Evolutionary conservation across 495 filamentous ascomycete species (phyloP).

Genomic region (Aspergillus steynii): DNA sequence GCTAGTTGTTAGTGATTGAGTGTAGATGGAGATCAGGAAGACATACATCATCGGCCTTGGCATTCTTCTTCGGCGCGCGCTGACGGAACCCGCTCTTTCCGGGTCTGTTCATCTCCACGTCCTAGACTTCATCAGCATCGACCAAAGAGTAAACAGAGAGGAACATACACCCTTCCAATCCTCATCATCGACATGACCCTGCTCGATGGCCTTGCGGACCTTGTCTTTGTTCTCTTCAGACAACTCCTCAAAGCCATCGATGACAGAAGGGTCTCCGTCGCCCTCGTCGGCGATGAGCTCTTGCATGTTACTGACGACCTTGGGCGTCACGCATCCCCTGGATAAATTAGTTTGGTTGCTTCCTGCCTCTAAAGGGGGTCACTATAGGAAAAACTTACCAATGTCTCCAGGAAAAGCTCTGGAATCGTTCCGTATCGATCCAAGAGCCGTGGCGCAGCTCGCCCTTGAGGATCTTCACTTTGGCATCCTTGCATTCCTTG

Average conservation of each 20-base stretch:
- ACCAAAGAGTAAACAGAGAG: slow-evolving; percentile 10
- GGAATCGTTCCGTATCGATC: slow-evolving; percentile 52
- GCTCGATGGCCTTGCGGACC: slow-evolving; percentile 58
- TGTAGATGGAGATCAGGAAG: slow-evolving; percentile 10
- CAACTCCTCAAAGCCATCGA: slow-evolving; percentile 77
- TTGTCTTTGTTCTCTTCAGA: slow-evolving; percentile 61
- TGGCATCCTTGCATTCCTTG: slow-evolving; percentile 61
- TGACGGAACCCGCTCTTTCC: slow-evolving; percentile 61
- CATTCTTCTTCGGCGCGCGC: slow-evolving; percentile 45
- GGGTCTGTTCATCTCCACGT: slow-evolving; percentile 66
- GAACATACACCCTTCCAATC: slow-evolving; percentile 76
- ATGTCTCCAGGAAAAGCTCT: slow-evolving; percentile 69
- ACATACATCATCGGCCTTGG: slow-evolving; percentile 28
- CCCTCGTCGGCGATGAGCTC: slow-evolving; percentile 36
- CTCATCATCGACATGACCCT: slow-evolving; percentile 72
- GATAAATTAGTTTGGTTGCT: slow-evolving; percentile 3
- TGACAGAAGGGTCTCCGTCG: slow-evolving; percentile 38
- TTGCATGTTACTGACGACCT: slow-evolving; percentile 56
- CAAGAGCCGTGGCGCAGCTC: slow-evolving; percentile 70
- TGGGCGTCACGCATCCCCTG: slow-evolving; percentile 82
- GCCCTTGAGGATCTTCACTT: slow-evolving; percentile 73
- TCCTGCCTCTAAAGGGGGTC: not conserved
- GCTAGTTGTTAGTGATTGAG: slow-evolving; percentile 23
- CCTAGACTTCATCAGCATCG: slow-evolving; percentile 41
- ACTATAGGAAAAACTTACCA: slow-evolving; percentile 56